Evolutionary conservation across 2,329 filamentous ascomycete genomes (phyloP), one percentile per base, ranked within the genome.

Genomic region (Stagonosporopsis vannaccii): DNA sequence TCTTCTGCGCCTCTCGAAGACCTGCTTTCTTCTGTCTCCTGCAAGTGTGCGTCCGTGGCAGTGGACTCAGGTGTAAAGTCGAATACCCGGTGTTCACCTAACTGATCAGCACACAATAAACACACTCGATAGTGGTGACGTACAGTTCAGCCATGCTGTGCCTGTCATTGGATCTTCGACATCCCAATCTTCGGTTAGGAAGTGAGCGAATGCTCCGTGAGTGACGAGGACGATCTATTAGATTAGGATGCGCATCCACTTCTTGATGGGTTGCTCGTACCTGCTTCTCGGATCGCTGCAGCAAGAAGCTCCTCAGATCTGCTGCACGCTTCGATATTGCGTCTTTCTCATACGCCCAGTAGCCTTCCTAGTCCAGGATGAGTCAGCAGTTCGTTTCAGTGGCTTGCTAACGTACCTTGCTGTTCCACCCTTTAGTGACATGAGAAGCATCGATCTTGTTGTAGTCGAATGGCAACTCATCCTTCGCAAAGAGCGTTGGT

Each of bases 171-270:
- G 66, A 42, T 73, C 66, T 12, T 56, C 62, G 12, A 69, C 69
- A 36, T 70, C 61, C 86, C 88, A 96, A 68, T 96, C 92, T 63
- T 92, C 85, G 0, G 91, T 95, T 60, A 97, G 78, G 68, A 91
- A 96, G 74, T 97, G 92, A 67, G 96, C 73, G 65, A 93, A 90
- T 1, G 90, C 90, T 1, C 92, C 92, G 68, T 96, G 92, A 3
- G 91, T 89, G 7, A 96, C 91, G 2, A 92, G 82, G 0, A 89
- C 86, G 25, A 96, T 84, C 65, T 94, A 84, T 68, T 9, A 61
- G 59, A 59, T 28, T 20, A 26, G 20, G 5, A 4, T 22, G 1
- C 2, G 15, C 17, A 25, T 32, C 12, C 6, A 26, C 2, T 6
- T 5, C 6, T 15, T 22, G 9, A 12, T 28, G 26, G 13, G 22